These are phyloP conservation scores for Closterium sp. DNA, from an alignment of 139 green algal species.

Conservation along the genomic window DNA sequence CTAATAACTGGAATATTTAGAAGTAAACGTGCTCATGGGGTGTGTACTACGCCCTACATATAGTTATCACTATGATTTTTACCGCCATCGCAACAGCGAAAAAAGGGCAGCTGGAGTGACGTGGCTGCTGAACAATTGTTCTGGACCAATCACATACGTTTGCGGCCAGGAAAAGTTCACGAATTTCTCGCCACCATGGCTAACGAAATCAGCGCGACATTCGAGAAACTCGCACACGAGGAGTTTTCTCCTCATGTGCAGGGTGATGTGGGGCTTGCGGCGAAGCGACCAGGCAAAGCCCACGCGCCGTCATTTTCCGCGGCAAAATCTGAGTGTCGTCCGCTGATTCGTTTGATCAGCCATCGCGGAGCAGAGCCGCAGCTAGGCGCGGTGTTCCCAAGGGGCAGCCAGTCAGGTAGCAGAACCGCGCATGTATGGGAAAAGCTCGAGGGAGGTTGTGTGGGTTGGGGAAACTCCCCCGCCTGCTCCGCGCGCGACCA, in stretches of 20 bases:
- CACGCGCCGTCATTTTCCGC: background rate
- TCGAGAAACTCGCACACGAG: background rate
- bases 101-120: background rate
- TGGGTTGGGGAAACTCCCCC: background rate
- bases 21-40: no score
- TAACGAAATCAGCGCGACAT: background rate
- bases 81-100: background rate
- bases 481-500: background rate
- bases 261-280: background rate
- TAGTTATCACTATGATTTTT: no score
- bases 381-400: background rate
- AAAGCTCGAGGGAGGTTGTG: background rate
- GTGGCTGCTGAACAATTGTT: background rate
- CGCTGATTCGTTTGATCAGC: background rate
- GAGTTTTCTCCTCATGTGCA: background rate
- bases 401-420: background rate
- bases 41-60: no score
- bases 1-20: no score
- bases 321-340: background rate
- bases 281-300: background rate
- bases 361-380: background rate
- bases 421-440: background rate
- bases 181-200: background rate
- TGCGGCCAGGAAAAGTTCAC: background rate
- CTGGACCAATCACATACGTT: background rate